Evolutionary conservation across 805 yeast species (phyloP), one percentile per base, ranked within the genome.

Genomic region (Pichia nakasei): DNA sequence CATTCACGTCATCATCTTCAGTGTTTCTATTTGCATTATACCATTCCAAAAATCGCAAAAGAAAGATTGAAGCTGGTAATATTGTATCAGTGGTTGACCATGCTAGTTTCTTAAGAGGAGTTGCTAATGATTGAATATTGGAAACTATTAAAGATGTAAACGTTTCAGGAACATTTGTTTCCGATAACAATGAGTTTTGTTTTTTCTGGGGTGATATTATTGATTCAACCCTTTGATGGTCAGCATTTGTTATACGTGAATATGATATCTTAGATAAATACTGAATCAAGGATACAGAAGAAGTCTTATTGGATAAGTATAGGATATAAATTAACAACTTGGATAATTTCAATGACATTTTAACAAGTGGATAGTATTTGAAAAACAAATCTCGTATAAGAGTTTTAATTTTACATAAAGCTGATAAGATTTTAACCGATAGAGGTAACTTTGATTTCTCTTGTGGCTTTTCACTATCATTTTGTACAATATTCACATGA

Each of bases 21-120:
- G 3, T 78, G 56, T 86, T 75, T 47, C 83, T 86, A 15, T 88
- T 78, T 22, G 84, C 75, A 48, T 79, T 78, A 94, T 95, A 89
- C 96, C 97, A 89, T 60, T 89, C 97, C 31, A 87, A 68, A 53
- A 89, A 85, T 63, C 87, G 86, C 48, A 89, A 69, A 21, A 80
- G 56, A 57, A 91, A 88, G 41, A 89, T 82, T 2, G 94, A 85
- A 0, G 82, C 71, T 0, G 96, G 96, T 63, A 91, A 77, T 37
- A 80, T 59, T 2, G 84, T 65, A 42, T 58, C 58, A 2, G 65
- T 50, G 22, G 61, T 53, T 5, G 57, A 22, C 39, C 61, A 44
- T 12, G 55, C 46, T 3, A 55, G 55, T 33, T 51, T 53, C 41
- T 55, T 54, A 26, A 58, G 20, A 11, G 67, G 65, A 12, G 20